Evolutionary conservation across 768 basidiomycete genomes (phyloP), one percentile per base, ranked within the genome.

Genomic region (Nidula microcarpa): DNA sequence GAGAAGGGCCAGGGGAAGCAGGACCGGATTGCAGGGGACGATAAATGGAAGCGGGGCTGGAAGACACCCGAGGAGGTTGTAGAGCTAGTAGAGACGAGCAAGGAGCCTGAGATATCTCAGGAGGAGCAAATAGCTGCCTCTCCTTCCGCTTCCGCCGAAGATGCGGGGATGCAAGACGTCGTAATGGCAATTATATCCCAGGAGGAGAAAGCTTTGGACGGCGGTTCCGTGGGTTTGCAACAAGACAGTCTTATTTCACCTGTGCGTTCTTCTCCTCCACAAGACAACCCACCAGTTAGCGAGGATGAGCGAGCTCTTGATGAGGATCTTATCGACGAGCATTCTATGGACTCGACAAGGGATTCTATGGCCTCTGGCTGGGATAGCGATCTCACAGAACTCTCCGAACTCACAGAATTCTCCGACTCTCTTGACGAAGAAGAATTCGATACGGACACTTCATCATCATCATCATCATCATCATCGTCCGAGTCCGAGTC

Each of bases 321-420:
- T 34, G 47, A 18, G 8, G 39, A 34, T 36, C 11, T 43, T 9
- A 34, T 41, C 33, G 37, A 33, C 9, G 36, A 43, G 5, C 18
- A 5, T 36, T 23, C 13, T 32, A 35, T 52, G 9, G 45, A 18
- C 2, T 13, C 48, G 5, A 11, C 43, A 17, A 18, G 32, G 33
- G 53, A 39, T 5, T n/a, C 13, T 30, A 33, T 41, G 3, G 58
- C 65, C 7, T 32, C 52, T 33, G 69, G 64, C 17, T 68, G 68
- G 68, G 68, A 70, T 52, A 72, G 70, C 43, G 71, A 72, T 33
- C 61, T 72, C 23, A 66, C 65, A 3, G 68, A 71, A 5, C 53
- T 73, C 2, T 63, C 61, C 9, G 39, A 41, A 41, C 23, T 30
- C 17, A 66, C 65, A 3, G 68, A 71, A 4, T 52, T 72, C 2